phyloP scores from a whole-genome alignment of 2,329 filamentous ascomycete species.

The Penicillium hordei region DNA sequence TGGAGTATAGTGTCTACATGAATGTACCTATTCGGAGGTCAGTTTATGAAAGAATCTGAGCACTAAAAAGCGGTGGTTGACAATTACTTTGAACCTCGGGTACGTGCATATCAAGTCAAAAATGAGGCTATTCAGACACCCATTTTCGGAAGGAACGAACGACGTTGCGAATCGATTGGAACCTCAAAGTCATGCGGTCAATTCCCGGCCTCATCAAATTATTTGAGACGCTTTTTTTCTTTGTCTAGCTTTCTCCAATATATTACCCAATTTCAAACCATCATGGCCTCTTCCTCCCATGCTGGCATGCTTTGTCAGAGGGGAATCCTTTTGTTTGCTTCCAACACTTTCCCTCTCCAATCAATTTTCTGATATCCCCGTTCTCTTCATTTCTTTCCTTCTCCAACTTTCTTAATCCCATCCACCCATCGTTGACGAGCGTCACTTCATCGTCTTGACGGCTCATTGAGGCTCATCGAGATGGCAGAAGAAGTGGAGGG shows the following conservation, averaged over 20 bases:
- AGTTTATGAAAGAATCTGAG: background rate
- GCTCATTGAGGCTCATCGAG: background rate
- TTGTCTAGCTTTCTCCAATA: background rate
- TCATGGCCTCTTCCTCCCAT: background rate
- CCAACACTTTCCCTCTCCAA: background rate
- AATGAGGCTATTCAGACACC: background rate
- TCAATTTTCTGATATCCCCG: background rate
- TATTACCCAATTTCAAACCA: background rate
- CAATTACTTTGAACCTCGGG: background rate
- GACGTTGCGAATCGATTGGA: background rate
- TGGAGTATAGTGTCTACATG: rapidly evolving
- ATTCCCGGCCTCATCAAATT: background rate
- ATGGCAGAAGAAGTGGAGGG: background rate
- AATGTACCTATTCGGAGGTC: rapidly evolving
- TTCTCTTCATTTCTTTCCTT: background rate
- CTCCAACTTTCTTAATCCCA: background rate
- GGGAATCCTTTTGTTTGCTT: background rate
- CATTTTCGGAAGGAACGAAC: background rate
- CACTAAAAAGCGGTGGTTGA: background rate
- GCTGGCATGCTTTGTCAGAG: background rate
- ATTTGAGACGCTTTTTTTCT: background rate
- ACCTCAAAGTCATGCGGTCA: background rate
- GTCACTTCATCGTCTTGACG: background rate
- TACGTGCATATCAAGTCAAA: background rate
- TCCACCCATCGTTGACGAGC: background rate